Conservation (phyloP, 305 asterid species). For the Fraxinus floribunda region DNA sequence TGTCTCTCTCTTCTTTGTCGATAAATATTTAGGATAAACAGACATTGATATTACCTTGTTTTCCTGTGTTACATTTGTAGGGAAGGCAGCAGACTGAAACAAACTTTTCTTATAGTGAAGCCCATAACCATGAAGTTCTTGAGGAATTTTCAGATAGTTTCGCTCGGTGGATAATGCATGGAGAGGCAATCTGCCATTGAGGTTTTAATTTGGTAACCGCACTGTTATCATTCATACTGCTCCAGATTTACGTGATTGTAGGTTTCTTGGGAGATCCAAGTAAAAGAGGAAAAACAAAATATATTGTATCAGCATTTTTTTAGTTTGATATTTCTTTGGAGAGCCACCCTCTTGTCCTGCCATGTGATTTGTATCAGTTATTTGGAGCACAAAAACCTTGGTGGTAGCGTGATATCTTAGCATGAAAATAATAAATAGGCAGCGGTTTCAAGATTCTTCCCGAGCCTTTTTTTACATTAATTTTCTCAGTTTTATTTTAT, state of each 20-base stretch:
- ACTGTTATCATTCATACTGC: neutral
- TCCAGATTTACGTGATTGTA: neutral
- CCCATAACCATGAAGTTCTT: slow-evolving; percentile 46
- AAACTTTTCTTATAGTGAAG: slow-evolving; percentile 41
- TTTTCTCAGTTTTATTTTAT: neutral
- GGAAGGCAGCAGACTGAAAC: slow-evolving; percentile 39
- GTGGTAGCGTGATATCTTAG: slow-evolving; percentile 32
- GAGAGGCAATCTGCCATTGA: slow-evolving; percentile 80
- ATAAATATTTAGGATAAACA: neutral
- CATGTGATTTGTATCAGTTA: slow-evolving; percentile 22
- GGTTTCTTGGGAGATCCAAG: slow-evolving; percentile 12
- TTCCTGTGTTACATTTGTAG: slow-evolving; percentile 19
- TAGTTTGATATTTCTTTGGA: neutral
- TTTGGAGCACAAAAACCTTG: slow-evolving; percentile 31
- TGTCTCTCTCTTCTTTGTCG: neutral
- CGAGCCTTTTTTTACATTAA: slow-evolving; percentile 19
- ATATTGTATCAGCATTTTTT: slow-evolving; percentile 18
- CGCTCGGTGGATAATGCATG: slow-evolving; percentile 69
- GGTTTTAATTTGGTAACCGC: slow-evolving; percentile 17
- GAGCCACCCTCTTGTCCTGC: slow-evolving; percentile 5
- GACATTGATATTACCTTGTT: neutral
- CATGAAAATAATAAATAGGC: slow-evolving; percentile 43
- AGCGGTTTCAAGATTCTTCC: slow-evolving; percentile 45
- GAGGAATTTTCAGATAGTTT: slow-evolving; percentile 83
- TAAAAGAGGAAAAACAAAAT: slow-evolving; percentile 7